Evolutionary conservation across 2,329 filamentous ascomycete species (phyloP).

Genomic region (Stagonosporopsis rhizophila): DNA sequence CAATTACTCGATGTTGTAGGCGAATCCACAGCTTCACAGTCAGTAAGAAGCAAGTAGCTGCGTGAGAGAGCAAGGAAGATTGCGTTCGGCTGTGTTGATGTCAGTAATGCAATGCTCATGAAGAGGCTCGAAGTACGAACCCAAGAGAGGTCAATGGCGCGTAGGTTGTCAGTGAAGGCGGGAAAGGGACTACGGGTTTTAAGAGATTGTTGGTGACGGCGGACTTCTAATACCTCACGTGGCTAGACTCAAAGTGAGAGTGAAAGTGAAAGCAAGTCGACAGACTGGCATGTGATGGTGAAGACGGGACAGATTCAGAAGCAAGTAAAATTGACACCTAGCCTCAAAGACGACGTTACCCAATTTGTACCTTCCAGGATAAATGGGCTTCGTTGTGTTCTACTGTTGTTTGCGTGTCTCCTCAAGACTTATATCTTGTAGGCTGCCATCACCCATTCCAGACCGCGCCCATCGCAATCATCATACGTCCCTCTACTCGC

Average conservation of each 20-base stretch:
- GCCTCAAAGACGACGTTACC: background rate
- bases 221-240: slow-evolving; percentile 1
- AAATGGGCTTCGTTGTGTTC: no score
- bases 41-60: background rate
- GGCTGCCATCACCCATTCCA: background rate
- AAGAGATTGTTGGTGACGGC: background rate
- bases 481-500: background rate
- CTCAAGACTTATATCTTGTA: background rate
- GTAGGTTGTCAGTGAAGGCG: background rate
- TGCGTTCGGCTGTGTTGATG: background rate
- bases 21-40: background rate
- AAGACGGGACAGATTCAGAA: background rate
- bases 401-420: background rate
- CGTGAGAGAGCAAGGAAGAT: background rate
- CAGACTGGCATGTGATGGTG: background rate
- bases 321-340: background rate
- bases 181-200: background rate
- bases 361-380: no score
- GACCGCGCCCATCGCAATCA: background rate
- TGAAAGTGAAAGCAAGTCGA: slow-evolving; percentile 5
- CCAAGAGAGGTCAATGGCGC: background rate
- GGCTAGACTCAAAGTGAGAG: slow-evolving; percentile 3
- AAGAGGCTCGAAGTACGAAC: background rate
- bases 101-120: background rate
- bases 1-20: background rate